Base-by-base conservation (phyloP, 2,329 filamentous ascomycete species). In the Metarhizium humberi region DNA sequence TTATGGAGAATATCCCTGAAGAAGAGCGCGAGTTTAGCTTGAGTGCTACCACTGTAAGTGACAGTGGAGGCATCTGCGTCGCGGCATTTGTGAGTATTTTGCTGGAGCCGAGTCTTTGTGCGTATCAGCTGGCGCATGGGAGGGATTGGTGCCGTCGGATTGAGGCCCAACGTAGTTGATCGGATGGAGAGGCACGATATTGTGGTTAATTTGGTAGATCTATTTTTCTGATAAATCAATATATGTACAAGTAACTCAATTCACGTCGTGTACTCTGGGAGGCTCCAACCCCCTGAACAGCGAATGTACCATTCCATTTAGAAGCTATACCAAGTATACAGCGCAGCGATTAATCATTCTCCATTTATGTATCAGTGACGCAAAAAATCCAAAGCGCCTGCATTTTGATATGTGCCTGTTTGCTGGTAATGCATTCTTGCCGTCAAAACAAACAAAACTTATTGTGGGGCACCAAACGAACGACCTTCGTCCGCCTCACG, bases 21-120 rank as follows among this genome's bases (percentile, higher is more conserved):
- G 81, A 84, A 36, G 91, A 96, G 53, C 80, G 92, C 6, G 94
- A 99, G 71, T 97, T 97, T 66, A 95, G 90, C 57, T 74, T 99
- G 1, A 85, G 89, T 0, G 92, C 92, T 0, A 94, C 91, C 3
- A 95, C 87, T 30, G 92, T 96, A 45, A 95, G 90, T 66, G 94
- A 97, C 68, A 94, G 89, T 45, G 92, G 76, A 0, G 92, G 94
- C 0, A 95, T 97, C 38, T 96, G 90, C 66, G 79, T 95, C 13
- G 92, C 92, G 0, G 90, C 90, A 0, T 84, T 97, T 51, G 63
- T 96, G 10, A 86, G 91, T 45, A 92, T 96, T 79, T 78, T 75
- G 2, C 78, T 96, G 69, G 92, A 97, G 73, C 84, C 88, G 1
- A 80, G 81, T 68, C 72, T 97, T 29, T 99, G 94, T 69, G 78